phyloP scores from a whole-genome alignment of 345 rosid species.

The Heritiera fomes region DNA sequence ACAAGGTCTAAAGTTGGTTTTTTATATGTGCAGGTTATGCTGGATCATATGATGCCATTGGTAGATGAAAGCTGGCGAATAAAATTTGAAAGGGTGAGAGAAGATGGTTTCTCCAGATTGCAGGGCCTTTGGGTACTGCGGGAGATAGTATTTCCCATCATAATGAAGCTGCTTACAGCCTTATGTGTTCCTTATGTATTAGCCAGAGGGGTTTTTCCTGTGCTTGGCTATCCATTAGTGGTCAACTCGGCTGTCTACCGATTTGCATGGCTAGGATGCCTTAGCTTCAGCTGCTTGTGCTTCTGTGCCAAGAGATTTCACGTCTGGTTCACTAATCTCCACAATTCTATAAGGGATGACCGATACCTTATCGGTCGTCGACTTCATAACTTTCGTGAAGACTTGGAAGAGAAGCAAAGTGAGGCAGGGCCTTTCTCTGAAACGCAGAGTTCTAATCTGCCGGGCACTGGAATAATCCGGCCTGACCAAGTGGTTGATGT shows the following conservation, averaged over 20 bases:
- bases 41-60: constrained; percentile 99
- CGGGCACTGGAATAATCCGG: constrained; percentile 35
- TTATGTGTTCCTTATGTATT: constrained; percentile 87
- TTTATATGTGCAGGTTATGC: constrained; percentile 66
- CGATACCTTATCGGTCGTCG: constrained; percentile 92
- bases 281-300: constrained; percentile 65
- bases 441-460: constrained; percentile 21
- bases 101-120: constrained; percentile 94
- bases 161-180: constrained; percentile 94
- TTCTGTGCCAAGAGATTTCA: constrained; percentile 89
- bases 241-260: constrained; percentile 96
- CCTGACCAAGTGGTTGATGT: constrained; percentile 49
- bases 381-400: constrained; percentile 89
- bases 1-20: background rate
- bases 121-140: constrained; percentile 90
- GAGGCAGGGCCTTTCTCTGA: constrained; percentile 35
- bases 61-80: constrained; percentile 90
- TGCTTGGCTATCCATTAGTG: constrained; percentile 84
- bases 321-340: constrained; percentile 97
- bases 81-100: constrained; percentile 93
- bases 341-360: constrained; percentile 95
- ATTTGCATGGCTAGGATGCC: constrained; percentile 97
- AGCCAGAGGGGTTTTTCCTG: constrained; percentile 91
- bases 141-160: constrained; percentile 86
- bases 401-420: constrained; percentile 33